Percentiles rank a stretch among this genome's conserved stretches.
phyloP scores from a whole-genome alignment of 768 basidiomycete genomes.

The Collybiopsis confluens region DNA sequence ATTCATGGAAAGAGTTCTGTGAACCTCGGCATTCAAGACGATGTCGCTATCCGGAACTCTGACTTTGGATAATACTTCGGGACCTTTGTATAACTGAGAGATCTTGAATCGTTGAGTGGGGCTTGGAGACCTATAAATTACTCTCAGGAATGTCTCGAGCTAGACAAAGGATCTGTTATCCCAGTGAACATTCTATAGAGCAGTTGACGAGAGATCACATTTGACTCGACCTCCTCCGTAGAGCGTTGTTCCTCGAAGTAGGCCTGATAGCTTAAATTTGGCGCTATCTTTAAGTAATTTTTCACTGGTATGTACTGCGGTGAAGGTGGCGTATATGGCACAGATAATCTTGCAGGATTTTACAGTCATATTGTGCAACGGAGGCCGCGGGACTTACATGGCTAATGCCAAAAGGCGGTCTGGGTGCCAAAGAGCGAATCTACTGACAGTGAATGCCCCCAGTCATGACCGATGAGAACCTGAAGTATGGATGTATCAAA shows the following conservation, averaged over 20 bases:
- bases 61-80: not conserved
- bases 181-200: no score
- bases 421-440: constrained; percentile 75
- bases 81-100: not conserved
- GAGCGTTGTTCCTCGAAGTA: constrained; percentile 56
- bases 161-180: constrained; percentile 14
- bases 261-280: constrained; percentile 63
- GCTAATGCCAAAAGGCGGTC: constrained; percentile 53
- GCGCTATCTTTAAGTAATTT: constrained; percentile 45
- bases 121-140: constrained; percentile 18
- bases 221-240: constrained; percentile 49
- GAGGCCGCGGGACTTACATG: no score
- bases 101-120: not conserved
- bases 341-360: constrained; percentile 45
- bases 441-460: constrained; percentile 65
- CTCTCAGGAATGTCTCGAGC: constrained; percentile 34
- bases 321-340: constrained; percentile 63
- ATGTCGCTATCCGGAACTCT: not conserved
- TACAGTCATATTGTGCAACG: not conserved
- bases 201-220: constrained; percentile 33
- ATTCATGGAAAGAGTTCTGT: no score
- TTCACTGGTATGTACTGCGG: constrained; percentile 44
- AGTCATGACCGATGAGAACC: constrained; percentile 79
- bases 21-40: constrained; percentile 1
- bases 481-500: constrained; percentile 10